Base-by-base conservation (phyloP, 129 eudicot species). In the Lactuca sativa region DNA sequence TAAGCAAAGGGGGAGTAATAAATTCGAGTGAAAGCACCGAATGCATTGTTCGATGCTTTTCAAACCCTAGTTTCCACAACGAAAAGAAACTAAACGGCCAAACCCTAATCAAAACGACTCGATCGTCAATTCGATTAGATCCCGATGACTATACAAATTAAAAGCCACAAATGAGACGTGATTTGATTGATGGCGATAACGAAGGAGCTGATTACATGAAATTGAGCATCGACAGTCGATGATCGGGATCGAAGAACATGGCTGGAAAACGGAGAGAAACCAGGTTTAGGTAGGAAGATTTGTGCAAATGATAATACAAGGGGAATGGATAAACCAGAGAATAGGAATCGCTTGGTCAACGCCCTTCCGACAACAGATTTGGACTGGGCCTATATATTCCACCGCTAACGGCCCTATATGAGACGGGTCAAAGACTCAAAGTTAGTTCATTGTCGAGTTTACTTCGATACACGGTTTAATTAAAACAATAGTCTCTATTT, bases 31-130 rank as follows among this genome's bases (percentile, higher is more conserved):
- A 71, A 74, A 81, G 96, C 96, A 92, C 90, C 91, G 93, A 92
- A 86, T 77, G 90, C 97, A 92, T 92, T 74, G 80, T 86, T 81
- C 88, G 89, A 88, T 91, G 97, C 95, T 82, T 77, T 82, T 74
- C 78, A 61, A 71, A 54, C 78, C 80, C 66, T 30, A 54, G 56
- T 37, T 32, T 64, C 44, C 76, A 25, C n/a, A 14, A 54, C n/a
- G 36, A 56, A 77, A 56, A 0, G 48, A 56, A 17, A 52, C 9
- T 57, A 13, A 61, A 21, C 36, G 43, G 56, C 47, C 81, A 67
- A 77, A 72, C 84, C 84, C 79, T 79, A 79, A 56, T 18, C 48
- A 25, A n/a, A 40, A 40, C 69, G 59, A 72, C 15, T 66, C 14
- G 75, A 44, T 71, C 44, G 63, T 9, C 12, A 44, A 64, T 31